Percentiles rank a stretch among this genome's conserved stretches.
Evolutionary conservation across 2,329 filamentous ascomycete species (phyloP).

Genomic region (Aaosphaeria pasadenensis): DNA sequence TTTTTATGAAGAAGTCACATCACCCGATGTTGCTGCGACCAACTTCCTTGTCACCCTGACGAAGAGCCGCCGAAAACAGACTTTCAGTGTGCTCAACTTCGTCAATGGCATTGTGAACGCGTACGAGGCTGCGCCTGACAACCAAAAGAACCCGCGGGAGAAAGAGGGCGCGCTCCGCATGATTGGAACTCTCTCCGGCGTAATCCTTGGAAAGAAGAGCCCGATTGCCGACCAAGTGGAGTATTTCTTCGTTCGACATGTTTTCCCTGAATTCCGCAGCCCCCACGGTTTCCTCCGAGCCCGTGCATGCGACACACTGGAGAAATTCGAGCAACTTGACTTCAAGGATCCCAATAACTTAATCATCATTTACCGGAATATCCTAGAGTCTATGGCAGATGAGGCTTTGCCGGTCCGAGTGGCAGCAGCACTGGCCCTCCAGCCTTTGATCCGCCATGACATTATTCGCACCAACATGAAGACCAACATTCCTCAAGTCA

Average conservation of each 20-base stretch:
- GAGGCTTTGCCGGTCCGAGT: slow-evolving; percentile 90
- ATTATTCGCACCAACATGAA: slow-evolving; percentile 95
- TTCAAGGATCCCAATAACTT: slow-evolving; percentile 97
- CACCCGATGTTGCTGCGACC: slow-evolving; percentile 91
- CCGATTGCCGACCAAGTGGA: slow-evolving; percentile 97
- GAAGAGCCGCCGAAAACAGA: slow-evolving; percentile 92
- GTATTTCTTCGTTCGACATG: slow-evolving; percentile 96
- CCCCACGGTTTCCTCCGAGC: slow-evolving; percentile 88
- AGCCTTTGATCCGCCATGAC: slow-evolving; percentile 93
- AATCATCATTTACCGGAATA: slow-evolving; percentile 93
- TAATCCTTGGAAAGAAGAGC: slow-evolving; percentile 96
- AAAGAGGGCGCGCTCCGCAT: slow-evolving; percentile 96
- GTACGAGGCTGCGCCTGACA: slow-evolving; percentile 79
- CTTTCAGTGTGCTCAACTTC: slow-evolving; percentile 89
- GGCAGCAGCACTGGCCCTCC: slow-evolving; percentile 87
- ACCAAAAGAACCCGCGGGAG: slow-evolving; percentile 88
- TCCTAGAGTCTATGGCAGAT: slow-evolving; percentile 95
- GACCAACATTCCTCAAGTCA: slow-evolving; percentile 95
- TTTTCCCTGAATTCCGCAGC: slow-evolving; percentile 97
- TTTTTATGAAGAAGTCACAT: slow-evolving; percentile 94
- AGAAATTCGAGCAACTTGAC: slow-evolving; percentile 96
- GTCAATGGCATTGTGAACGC: slow-evolving; percentile 93
- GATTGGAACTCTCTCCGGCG: slow-evolving; percentile 91
- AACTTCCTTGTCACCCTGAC: slow-evolving; percentile 95
- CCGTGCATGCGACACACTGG: slow-evolving; percentile 91